phyloP scores from a whole-genome alignment of 2,329 filamentous ascomycete species.

The Phaeophleospora eucalypticola region DNA sequence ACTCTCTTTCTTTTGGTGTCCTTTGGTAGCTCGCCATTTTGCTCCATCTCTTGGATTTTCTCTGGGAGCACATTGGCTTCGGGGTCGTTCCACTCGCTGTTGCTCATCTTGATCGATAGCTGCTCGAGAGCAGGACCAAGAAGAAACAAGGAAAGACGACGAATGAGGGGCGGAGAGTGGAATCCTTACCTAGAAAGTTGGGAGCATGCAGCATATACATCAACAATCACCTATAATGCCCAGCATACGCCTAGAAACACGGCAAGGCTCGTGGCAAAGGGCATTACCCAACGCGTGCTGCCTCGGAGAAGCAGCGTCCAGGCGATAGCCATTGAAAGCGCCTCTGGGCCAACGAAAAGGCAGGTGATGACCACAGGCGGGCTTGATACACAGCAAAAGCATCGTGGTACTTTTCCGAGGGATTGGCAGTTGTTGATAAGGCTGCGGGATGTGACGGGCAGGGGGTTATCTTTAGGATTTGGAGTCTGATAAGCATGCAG shows the following conservation, averaged over 20 bases:
- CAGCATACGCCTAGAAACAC: slow-evolving; percentile 8
- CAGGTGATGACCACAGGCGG: slow-evolving; percentile 7
- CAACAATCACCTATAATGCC: slow-evolving; percentile 12
- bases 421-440: neutral
- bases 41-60: slow-evolving; percentile 37
- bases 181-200: neutral
- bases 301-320: slow-evolving; percentile 15
- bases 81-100: slow-evolving; percentile 44
- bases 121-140: neutral
- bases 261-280: slow-evolving; percentile 1
- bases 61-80: slow-evolving; percentile 45
- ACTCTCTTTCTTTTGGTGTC: slow-evolving; percentile 56
- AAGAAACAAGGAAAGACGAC: slow-evolving; percentile 1
- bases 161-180: neutral
- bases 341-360: slow-evolving; percentile 10
- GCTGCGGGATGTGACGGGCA: too few species aligned
- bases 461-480: too few species aligned
- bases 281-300: slow-evolving; percentile 14
- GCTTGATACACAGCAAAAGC: neutral
- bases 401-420: slow-evolving; percentile 12
- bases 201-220: slow-evolving; percentile 7
- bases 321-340: neutral
- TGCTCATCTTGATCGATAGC: slow-evolving; percentile 35
- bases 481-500: neutral
- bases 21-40: slow-evolving; percentile 33